These are phyloP conservation scores for Serendipita vermifera DNA, from an alignment of 768 basidiomycete genomes.

Conservation along the genomic window DNA sequence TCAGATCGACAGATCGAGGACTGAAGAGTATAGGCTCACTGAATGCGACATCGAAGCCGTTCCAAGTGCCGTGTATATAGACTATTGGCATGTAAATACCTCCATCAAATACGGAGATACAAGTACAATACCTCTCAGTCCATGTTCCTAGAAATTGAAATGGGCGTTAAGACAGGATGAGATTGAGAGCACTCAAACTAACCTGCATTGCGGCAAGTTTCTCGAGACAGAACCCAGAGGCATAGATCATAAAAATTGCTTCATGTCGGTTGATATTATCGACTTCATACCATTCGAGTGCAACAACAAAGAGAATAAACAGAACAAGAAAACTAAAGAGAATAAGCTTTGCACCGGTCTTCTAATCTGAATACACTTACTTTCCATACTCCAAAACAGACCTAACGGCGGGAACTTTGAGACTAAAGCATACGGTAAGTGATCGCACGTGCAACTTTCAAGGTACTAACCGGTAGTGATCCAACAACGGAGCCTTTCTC, in stretches of 20 bases:
- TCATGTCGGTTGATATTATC: slow-evolving; percentile 55
- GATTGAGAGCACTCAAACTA: no score
- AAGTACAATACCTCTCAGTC: slow-evolving; percentile 64
- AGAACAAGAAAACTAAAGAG: slow-evolving; percentile 56
- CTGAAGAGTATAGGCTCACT: slow-evolving; percentile 30
- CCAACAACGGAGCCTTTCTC: slow-evolving; percentile 68
- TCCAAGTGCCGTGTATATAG: slow-evolving; percentile 81
- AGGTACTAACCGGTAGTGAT: slow-evolving; percentile 71
- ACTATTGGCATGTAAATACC: slow-evolving; percentile 29
- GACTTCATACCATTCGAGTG: slow-evolving; percentile 59
- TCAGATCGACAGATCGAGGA: not conserved
- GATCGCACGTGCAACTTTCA: not conserved
- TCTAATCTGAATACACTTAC: slow-evolving; percentile 33
- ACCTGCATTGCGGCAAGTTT: slow-evolving; percentile 62
- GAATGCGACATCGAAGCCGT: slow-evolving; percentile 89
- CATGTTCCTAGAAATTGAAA: slow-evolving; percentile 95
- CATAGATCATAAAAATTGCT: slow-evolving; percentile 55
- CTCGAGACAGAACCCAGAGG: slow-evolving; percentile 61
- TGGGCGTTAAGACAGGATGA: no score
- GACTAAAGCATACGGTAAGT: slow-evolving; percentile 29
- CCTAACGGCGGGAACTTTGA: slow-evolving; percentile 88
- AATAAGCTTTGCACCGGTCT: slow-evolving; percentile 10
- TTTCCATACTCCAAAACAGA: slow-evolving; percentile 82
- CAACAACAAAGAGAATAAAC: slow-evolving; percentile 64
- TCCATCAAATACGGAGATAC: not conserved